phyloP scores from a whole-genome alignment of 2,329 filamentous ascomycete genomes.

The Trichoderma sp. region DNA sequence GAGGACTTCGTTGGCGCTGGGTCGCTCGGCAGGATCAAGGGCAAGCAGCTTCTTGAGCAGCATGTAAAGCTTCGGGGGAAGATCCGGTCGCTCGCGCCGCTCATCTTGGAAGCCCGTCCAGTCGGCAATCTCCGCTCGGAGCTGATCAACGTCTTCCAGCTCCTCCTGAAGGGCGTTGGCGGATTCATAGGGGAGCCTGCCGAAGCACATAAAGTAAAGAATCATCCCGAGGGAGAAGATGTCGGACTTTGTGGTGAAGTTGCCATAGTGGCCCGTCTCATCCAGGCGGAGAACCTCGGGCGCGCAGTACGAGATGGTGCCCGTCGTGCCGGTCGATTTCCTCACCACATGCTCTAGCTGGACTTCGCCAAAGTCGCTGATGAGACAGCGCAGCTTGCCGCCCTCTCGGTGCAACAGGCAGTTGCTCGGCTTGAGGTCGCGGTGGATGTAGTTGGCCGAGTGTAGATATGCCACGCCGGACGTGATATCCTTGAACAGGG shows the following conservation, averaged over 20 bases:
- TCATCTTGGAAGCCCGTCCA: slow-evolving; percentile 89
- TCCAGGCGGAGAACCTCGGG: slow-evolving; percentile 83
- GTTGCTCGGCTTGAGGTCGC: slow-evolving; percentile 94
- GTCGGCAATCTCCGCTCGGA: slow-evolving; percentile 80
- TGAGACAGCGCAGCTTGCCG: slow-evolving; percentile 73
- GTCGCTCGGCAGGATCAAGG: slow-evolving; percentile 73
- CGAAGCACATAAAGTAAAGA: slow-evolving; percentile 96
- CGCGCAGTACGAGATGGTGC: slow-evolving; percentile 96
- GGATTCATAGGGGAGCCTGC: slow-evolving; percentile 78
- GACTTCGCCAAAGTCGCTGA: slow-evolving; percentile 97
- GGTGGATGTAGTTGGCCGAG: slow-evolving; percentile 88
- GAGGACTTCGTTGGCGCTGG: slow-evolving; percentile 84
- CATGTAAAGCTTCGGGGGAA: slow-evolving; percentile 83
- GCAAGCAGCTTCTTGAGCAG: slow-evolving; percentile 81
- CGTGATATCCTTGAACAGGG: slow-evolving; percentile 93
- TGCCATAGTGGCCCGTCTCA: slow-evolving; percentile 72
- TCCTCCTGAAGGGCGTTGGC: slow-evolving; percentile 88
- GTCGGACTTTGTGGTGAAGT: slow-evolving; percentile 96
- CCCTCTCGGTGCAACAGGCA: slow-evolving; percentile 83
- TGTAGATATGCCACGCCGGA: slow-evolving; percentile 90
- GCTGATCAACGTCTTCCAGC: slow-evolving; percentile 82
- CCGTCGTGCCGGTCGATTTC: slow-evolving; percentile 90
- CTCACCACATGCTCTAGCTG: slow-evolving; percentile 79
- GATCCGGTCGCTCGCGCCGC: slow-evolving; percentile 71
- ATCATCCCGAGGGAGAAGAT: slow-evolving; percentile 99